Conservation (phyloP, 2,329 filamentous ascomycete genomes). For the Pseudonectria buxi region DNA sequence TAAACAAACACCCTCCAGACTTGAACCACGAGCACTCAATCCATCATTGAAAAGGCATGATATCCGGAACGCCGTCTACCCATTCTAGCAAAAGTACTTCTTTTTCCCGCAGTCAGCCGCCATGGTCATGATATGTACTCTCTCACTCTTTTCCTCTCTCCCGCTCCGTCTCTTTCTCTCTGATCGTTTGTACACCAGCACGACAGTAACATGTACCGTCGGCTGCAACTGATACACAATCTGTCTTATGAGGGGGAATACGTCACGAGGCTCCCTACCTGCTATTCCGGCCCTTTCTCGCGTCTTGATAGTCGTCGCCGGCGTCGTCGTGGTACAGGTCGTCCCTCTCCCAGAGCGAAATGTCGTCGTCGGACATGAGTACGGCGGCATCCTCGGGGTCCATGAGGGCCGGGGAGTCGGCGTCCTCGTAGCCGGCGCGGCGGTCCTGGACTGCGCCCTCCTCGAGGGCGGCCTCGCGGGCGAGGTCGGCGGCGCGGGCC, state of each 20-base stretch:
- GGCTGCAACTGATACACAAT: no score
- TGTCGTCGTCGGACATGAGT: slow-evolving; percentile 52
- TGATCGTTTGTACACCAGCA: no score
- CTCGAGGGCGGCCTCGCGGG: slow-evolving; percentile 34
- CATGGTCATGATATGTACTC: no score
- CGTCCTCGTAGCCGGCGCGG: slow-evolving; percentile 35
- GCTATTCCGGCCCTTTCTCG: slow-evolving; percentile 3
- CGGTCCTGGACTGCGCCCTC: slow-evolving; percentile 26
- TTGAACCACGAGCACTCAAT: no score
- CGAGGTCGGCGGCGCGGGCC: slow-evolving; percentile 54
- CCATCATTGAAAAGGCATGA: slow-evolving; percentile 2
- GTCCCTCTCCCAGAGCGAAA: slow-evolving; percentile 48
- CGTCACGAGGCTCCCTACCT: slow-evolving; percentile 2
- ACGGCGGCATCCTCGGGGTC: slow-evolving; percentile 46
- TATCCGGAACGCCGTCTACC: slow-evolving; percentile 18
- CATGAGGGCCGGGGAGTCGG: slow-evolving; percentile 34
- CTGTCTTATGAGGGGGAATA: not conserved
- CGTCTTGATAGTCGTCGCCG: slow-evolving; percentile 21
- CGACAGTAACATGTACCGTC: no score
- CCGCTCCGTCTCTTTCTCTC: no score
- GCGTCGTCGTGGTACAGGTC: slow-evolving; percentile 29
- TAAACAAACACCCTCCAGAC: no score
- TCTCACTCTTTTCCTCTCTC: no score
- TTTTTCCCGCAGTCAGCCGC: not conserved
- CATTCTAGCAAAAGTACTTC: not conserved